Base-by-base conservation (phyloP, 2,329 filamentous ascomycete genomes). In the Bipolaris bicolor region DNA sequence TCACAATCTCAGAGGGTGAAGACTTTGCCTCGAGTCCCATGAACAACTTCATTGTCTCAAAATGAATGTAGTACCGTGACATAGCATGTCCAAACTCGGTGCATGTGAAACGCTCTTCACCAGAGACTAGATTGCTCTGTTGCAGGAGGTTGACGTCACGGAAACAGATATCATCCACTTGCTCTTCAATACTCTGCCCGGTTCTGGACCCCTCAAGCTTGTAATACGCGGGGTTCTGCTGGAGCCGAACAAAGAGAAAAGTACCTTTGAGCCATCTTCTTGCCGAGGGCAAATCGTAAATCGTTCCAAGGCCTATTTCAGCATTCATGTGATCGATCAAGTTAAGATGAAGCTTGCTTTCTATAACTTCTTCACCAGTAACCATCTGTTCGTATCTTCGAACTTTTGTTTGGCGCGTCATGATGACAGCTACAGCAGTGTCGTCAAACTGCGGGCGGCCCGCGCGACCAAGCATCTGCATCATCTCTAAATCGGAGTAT, bases 391-490 rank as follows among this genome's bases (percentile, higher is more conserved):
- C 85, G 67, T 95, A 96, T 48, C 85, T 82, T 2, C 81, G 68
- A 5, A 86, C 84, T 48, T 88, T 89, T 4, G 86, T 79, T n/a
- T 82, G 79, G 22, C 85, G 84, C 0, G 91, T 95, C 79, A 96
- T 86, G 52, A 96, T 93, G 15, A 95, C 87, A 10, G 90, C 92
- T 37, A 87, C 83, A 3, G 90, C 91, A 56, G 80, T 90, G 48
- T 86, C 83, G 65, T 94, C 92, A 61, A 93, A 96, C 68, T 96
- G 92, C 5, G 92, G 91, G 18, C 91, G 83, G 1, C 92, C 91
- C 49, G 91, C 91, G 61, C 91, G 86, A 6, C 91, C 91, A 47
- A 96, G 84, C 91, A 96, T 96, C 67, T 96, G 91, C 88, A 94
- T 94, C 60, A 94, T 84, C 64, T 96, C 91, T 5, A 96, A 80